Percentiles rank a stretch among this genome's conserved stretches.
These are phyloP conservation scores for Microglena sp. DNA, from an alignment of 139 green algal species.

Conservation along the genomic window DNA sequence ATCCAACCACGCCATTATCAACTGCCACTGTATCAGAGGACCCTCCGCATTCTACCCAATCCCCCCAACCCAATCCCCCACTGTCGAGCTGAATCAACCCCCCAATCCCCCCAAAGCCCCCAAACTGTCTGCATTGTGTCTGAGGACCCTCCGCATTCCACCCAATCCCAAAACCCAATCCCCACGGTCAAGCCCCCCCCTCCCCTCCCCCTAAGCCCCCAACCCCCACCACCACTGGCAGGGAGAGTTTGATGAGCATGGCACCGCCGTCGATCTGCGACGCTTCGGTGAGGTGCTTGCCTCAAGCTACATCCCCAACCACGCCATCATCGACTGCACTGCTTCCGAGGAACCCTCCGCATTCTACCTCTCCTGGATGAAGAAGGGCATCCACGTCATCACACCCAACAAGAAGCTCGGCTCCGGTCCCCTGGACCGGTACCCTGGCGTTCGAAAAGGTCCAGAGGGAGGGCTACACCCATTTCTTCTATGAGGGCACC, in stretches of 20 bases:
- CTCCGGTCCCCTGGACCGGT: constrained; percentile 68
- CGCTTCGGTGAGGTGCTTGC: constrained; percentile 60
- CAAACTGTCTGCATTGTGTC: no score
- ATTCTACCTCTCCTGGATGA: constrained; percentile 82
- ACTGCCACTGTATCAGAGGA: constrained; percentile 79
- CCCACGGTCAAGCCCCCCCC: no score
- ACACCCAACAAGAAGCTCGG: constrained; percentile 97
- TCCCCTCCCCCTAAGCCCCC: no score
- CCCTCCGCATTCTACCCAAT: constrained; percentile 56
- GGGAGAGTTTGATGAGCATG: no score
- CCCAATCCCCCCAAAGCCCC: no score
- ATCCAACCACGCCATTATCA: constrained; percentile 90
- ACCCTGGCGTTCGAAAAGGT: constrained; percentile 67
- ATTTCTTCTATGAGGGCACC: constrained; percentile 94
- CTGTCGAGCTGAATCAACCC: no score
- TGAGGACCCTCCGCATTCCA: no score
- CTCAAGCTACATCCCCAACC: constrained; percentile 79
- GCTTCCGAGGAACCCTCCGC: constrained; percentile 58
- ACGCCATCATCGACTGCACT: constrained; percentile 90
- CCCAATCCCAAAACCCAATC: no score
- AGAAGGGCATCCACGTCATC: constrained; percentile 77
- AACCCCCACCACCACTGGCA: no score
- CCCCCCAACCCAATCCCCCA: no score
- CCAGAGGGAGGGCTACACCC: constrained; percentile 82
- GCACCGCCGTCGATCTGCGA: no score